Evolutionary conservation across 495 filamentous ascomycete species (phyloP), one percentile per base, ranked within the genome.

Genomic region (Darksidea phi): DNA sequence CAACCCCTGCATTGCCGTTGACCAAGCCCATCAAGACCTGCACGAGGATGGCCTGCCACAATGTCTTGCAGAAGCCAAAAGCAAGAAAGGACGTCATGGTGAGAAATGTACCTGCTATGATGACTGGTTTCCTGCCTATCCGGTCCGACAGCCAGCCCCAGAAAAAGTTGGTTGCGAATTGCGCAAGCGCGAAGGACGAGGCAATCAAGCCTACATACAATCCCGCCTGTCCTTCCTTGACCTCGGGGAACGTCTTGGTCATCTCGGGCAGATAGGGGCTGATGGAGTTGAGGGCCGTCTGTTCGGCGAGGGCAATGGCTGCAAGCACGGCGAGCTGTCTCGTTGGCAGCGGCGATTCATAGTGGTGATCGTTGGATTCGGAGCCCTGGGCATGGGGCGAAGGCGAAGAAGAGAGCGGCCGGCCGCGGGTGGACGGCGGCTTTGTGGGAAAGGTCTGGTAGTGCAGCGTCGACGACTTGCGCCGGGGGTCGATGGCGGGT

Each of bases 371-470:
- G 13, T 58, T 48, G 6, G 70, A 68, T 20, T 57, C 67, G 24
- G 63, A 54, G 25, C 24, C 57, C 23, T 67, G 61, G 36, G 65
- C 66, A 11, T 75, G 57, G 26, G 64, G 61, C 6, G 59, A 57
- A 11, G 77, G 71, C 13, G 70, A 61, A 11, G 73, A 68, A 7
- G 67, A 67, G 17, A 54, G 67, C 11, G 83, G 84, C 48, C 79
- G 78, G n/a, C 86, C 84, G 53, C 82, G 86, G n/a, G 87, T 86
- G 65, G 84, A 87, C 17, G 94, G 94, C 1, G 94, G 94, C 45
- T 86, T 84, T 0, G 90, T 96, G 25, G 91, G 90, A 70, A 98
- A 97, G 48, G 94, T 97, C 68, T 97, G 91, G 75, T 97, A 98
- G 70, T 89, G 88, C 36, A 86, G 80, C 11, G 86, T 87, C 5